Evolutionary conservation across 306 rosid genomes (phyloP).

Genomic region (Rosa persica): DNA sequence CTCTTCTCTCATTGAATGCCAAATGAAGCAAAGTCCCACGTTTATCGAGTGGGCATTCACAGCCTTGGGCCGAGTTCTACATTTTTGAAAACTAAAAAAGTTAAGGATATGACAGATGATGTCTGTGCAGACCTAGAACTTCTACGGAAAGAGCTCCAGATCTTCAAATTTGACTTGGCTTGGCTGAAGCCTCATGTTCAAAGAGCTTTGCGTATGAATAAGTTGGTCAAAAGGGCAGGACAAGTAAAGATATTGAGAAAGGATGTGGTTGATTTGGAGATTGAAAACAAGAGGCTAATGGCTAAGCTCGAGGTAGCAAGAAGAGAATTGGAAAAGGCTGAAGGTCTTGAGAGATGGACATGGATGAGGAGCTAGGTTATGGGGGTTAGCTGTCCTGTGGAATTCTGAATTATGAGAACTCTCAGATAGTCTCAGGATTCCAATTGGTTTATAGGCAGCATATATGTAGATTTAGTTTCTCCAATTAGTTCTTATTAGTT

Average conservation of each 20-base stretch:
- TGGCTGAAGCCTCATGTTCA: conserved; percentile 7
- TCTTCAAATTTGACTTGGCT: conserved; percentile 7
- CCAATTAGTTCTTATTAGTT: too few species aligned
- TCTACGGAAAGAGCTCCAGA: conserved; percentile 4
- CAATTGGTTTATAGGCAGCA: too few species aligned
- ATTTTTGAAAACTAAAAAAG: neutral
- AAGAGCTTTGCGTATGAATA: neutral
- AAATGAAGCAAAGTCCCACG: neutral
- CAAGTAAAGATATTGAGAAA: neutral
- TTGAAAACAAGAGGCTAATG: neutral
- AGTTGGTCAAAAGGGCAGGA: neutral
- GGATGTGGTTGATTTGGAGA: neutral
- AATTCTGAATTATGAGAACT: neutral
- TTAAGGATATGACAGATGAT: neutral
- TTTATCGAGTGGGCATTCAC: conserved; percentile 11
- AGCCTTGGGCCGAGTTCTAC: neutral
- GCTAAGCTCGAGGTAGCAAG: neutral
- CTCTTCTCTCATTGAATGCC: neutral
- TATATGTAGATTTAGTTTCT: too few species aligned
- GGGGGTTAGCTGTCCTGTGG: neutral
- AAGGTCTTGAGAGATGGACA: neutral
- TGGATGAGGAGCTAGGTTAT: neutral
- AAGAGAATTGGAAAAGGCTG: neutral
- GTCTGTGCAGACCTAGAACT: neutral
- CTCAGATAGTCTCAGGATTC: too few species aligned